Conservation (phyloP, 2,329 filamentous ascomycete genomes). For the Penicillium sp. region DNA sequence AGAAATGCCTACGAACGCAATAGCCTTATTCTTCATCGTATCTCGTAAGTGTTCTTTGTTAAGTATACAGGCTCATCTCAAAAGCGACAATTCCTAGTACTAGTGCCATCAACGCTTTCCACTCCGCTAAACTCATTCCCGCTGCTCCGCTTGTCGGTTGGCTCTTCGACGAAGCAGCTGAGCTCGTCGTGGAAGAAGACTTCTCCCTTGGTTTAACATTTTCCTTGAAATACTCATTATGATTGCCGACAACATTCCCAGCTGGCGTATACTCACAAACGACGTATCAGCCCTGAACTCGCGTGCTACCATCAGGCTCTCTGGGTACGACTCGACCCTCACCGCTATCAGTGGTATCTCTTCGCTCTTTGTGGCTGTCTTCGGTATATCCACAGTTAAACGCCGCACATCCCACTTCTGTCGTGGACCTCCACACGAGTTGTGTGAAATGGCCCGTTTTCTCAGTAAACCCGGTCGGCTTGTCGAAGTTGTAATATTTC, state of each 20-base stretch:
- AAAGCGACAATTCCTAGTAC: constrained; percentile 10
- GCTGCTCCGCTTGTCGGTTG: constrained; percentile 10
- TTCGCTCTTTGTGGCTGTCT: constrained; percentile 23
- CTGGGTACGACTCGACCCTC: constrained; percentile 1
- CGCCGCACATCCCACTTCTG: constrained; percentile 58
- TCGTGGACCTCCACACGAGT: constrained; percentile 68
- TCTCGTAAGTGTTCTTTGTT: background rate
- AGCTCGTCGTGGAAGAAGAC: constrained; percentile 5
- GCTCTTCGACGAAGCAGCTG: constrained; percentile 4
- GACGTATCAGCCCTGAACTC: constrained; percentile 61
- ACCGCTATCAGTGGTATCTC: background rate
- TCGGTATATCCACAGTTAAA: constrained; percentile 42
- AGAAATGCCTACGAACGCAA: constrained; percentile 30
- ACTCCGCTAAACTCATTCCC: background rate
- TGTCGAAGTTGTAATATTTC: constrained; percentile 58
- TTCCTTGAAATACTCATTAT: constrained; percentile 32
- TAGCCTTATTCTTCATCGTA: constrained; percentile 6
- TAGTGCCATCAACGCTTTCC: constrained; percentile 12
- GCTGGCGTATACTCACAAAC: constrained; percentile 70
- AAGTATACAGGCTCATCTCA: constrained; percentile 19
- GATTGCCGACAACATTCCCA: constrained; percentile 58
- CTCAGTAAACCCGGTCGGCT: constrained; percentile 58
- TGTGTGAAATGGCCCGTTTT: constrained; percentile 72
- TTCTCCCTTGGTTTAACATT: constrained; percentile 27
- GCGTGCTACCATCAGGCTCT: constrained; percentile 10